phyloP scores from a whole-genome alignment of 1,284 basidiomycete genomes.

The Moniliophthora roreri region DNA sequence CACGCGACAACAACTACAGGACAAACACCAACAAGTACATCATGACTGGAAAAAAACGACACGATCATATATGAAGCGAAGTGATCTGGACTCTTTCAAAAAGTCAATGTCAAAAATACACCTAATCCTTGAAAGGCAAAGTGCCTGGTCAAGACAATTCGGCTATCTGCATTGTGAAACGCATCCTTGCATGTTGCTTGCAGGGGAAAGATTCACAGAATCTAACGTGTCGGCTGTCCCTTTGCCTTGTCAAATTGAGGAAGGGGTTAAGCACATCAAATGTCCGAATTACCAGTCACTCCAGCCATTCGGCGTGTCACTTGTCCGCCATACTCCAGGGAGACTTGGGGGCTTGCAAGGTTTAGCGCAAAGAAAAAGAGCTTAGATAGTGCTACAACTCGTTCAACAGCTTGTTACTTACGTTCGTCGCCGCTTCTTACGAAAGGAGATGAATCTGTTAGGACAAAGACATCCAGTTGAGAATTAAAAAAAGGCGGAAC shows the following conservation, averaged over 20 bases:
- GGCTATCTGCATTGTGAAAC: no score
- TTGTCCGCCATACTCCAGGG: no score
- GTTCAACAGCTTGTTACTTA: no score
- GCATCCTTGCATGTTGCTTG: not conserved
- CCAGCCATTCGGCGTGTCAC: no score
- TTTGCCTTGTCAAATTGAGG: not conserved
- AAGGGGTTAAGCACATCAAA: slow-evolving; percentile 9
- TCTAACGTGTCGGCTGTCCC: not conserved
- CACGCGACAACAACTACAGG: no score
- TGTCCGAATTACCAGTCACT: not conserved
- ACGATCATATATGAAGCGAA: not conserved
- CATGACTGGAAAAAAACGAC: not conserved
- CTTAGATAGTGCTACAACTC: no score
- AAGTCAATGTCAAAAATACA: not conserved
- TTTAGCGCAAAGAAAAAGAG: no score
- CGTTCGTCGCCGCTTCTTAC: no score
- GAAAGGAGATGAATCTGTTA: no score
- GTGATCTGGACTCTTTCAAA: not conserved
- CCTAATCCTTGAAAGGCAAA: not conserved
- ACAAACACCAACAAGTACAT: not conserved
- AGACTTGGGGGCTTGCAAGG: not conserved
- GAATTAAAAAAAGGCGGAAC: no score
- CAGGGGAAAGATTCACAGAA: not conserved
- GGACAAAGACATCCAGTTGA: no score
- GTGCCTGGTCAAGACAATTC: not conserved